Evolutionary conservation across 441 rosid species (phyloP).

Genomic region (Omphalea diandra): DNA sequence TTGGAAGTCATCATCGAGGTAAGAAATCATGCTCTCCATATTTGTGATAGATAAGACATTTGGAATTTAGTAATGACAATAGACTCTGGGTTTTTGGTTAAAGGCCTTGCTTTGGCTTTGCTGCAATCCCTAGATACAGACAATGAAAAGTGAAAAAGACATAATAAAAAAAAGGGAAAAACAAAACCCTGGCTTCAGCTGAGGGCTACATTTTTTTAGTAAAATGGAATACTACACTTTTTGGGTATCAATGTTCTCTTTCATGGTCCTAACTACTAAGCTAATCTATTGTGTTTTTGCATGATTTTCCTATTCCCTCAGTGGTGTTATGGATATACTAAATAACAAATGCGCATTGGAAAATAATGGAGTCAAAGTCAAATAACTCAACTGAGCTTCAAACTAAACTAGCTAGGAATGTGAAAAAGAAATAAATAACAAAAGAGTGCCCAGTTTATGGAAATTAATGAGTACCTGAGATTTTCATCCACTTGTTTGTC

Average conservation of each 20-base stretch:
- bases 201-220: too few relatives aligned
- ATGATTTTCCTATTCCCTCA: not conserved
- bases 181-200: too few relatives aligned
- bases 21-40: too few relatives aligned
- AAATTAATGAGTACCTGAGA: conserved; percentile 53
- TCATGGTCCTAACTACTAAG: not conserved
- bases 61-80: too few relatives aligned
- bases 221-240: too few relatives aligned
- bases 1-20: too few relatives aligned
- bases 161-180: not conserved
- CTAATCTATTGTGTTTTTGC: not conserved
- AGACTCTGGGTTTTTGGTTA: too few relatives aligned
- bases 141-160: not conserved
- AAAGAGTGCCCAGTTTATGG: not conserved
- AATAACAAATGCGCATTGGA: not conserved
- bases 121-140: not conserved
- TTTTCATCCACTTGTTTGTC: conserved; percentile 88
- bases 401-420: not conserved
- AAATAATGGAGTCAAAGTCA: not conserved
- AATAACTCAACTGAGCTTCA: too few relatives aligned
- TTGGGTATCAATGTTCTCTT: not conserved
- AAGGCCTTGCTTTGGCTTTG: too few relatives aligned
- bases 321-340: not conserved
- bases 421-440: not conserved
- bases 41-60: too few relatives aligned